These are phyloP conservation scores for Malbranchea cinnamomea DNA, from an alignment of 2,329 filamentous ascomycete species.

Conservation along the genomic window DNA sequence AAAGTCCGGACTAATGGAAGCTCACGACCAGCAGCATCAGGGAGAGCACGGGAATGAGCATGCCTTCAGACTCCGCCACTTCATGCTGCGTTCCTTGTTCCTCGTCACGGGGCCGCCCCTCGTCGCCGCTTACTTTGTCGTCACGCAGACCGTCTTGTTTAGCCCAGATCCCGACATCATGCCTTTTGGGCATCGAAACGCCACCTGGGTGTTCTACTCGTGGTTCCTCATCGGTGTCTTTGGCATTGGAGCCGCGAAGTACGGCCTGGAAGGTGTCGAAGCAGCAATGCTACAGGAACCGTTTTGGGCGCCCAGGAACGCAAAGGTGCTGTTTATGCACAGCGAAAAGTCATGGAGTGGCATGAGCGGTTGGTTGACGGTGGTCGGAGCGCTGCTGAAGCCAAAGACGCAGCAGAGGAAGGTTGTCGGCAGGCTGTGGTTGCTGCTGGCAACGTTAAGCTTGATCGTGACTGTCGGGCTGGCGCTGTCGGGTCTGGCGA, in stretches of 20 bases:
- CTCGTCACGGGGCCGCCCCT: slow-evolving; percentile 3
- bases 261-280: slow-evolving; percentile 8
- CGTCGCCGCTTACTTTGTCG: slow-evolving; percentile 2
- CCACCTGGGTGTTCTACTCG: slow-evolving; percentile 7
- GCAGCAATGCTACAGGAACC: slow-evolving; percentile 8
- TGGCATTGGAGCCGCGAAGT: slow-evolving; percentile 7
- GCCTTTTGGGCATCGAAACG: neutral
- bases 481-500: slow-evolving; percentile 8
- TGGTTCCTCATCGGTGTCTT: slow-evolving; percentile 11
- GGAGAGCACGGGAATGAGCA: neutral
- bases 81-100: neutral
- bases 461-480: slow-evolving; percentile 7
- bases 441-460: slow-evolving; percentile 1
- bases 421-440: neutral
- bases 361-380: slow-evolving; percentile 5
- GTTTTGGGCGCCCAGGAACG: slow-evolving; percentile 5
- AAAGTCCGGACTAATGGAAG: neutral
- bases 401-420: neutral
- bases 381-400: neutral
- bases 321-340: slow-evolving; percentile 8
- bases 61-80: slow-evolving; percentile 1
- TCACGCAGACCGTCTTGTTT: neutral
- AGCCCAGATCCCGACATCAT: slow-evolving; percentile 2
- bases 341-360: slow-evolving; percentile 5
- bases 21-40: neutral